Evolutionary conservation across 495 filamentous ascomycete species (phyloP), one percentile per base, ranked within the genome.

Genomic region (Endocarpon pusillum): DNA sequence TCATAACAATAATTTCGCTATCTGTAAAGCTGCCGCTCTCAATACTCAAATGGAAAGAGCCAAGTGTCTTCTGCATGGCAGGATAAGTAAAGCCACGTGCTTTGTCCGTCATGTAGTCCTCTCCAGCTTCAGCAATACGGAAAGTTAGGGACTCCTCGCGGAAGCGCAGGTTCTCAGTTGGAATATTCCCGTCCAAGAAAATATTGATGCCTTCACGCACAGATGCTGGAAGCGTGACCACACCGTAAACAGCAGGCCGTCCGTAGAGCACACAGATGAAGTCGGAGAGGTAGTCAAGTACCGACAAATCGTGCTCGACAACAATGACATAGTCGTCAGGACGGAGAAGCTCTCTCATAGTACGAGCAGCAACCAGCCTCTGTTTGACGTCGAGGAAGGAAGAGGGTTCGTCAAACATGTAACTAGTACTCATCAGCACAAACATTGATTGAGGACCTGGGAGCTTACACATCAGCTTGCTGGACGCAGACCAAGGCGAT

Each of bases 151-250:
- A 89, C 47, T 97, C 89, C 29, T 96, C 91, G 42, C 89, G 77
- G 77, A 97, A 97, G 40, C 89, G 86, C 49, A 97, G 57, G 59
- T 97, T 97, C 68, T 97, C 89, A 5, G 89, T 96, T 18, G 89
- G 89, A 29, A 94, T 92, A 53, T 94, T 79, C 42, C 89, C 89
- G 48, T 97, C 89, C 19, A 97, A 65, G 73, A 97, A 97, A 55
- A 96, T 94, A 59, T 97, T 97, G 72, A 97, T 97, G 47, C 89
- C 89, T 71, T 97, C 91, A 43, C 89, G 83, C 31, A 96, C 91
- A 1, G 89, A 96, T 38, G 86, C 66, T 29, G 89, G 89, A 27
- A 96, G 66, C 17, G 89, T 94, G n/a, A 97, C 91, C 8, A 97
- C 89, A 74, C 89, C 89, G 42, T 96, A 97, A 32, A 89, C 78